Conservation (phyloP, 2,329 filamentous ascomycete species). For the Chalaropsis thielavioides region DNA sequence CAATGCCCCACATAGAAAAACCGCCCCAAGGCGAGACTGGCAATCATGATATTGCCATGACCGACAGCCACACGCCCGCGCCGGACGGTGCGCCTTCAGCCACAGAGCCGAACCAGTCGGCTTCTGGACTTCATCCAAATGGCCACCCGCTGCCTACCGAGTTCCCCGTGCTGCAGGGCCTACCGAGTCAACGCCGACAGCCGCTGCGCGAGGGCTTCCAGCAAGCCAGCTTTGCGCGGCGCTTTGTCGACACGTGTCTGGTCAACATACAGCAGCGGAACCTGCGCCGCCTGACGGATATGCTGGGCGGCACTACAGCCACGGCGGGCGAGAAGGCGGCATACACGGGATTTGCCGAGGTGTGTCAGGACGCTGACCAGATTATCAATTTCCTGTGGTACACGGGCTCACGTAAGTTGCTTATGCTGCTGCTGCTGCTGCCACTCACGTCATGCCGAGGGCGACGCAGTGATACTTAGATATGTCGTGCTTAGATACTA, state of each 20-base stretch:
- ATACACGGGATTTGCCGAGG: slow-evolving; percentile 49
- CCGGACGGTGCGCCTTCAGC: background rate
- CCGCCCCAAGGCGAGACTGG: background rate
- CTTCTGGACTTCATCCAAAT: background rate
- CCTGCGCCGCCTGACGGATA: background rate
- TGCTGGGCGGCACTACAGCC: slow-evolving; percentile 20
- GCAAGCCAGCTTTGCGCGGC: background rate
- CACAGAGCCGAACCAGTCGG: background rate
- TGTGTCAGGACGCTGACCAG: slow-evolving; percentile 58
- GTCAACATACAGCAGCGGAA: slow-evolving; percentile 10
- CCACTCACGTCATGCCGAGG: too few species aligned
- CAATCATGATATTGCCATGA: background rate
- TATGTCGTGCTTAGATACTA: background rate
- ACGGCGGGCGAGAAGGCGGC: slow-evolving; percentile 37
- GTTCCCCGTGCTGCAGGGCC: slow-evolving; percentile 3
- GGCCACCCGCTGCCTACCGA: slow-evolving; percentile 4
- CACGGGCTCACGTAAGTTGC: slow-evolving; percentile 61
- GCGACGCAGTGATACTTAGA: too few species aligned
- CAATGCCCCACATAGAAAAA: background rate
- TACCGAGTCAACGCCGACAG: slow-evolving; percentile 1
- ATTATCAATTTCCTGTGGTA: slow-evolving; percentile 75
- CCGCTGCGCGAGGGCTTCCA: slow-evolving; percentile 6
- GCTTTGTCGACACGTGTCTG: slow-evolving; percentile 5
- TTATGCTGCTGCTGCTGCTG: background rate
- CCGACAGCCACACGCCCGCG: background rate